Base-by-base conservation (phyloP, 129 eudicot genomes). In the Rutidosis leptorrhynchoides region DNA sequence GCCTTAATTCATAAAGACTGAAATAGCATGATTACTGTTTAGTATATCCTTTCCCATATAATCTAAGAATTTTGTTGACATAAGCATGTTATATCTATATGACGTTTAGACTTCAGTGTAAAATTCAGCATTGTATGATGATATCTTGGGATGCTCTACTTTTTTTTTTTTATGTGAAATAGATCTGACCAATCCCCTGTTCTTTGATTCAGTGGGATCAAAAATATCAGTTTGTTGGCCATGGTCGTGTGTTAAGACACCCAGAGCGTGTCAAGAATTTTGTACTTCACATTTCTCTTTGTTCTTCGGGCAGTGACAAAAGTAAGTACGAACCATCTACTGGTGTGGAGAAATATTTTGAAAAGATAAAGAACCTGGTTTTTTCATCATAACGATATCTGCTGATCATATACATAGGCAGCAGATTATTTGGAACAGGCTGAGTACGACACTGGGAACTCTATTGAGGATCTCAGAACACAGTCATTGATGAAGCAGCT, bases 301-400 rank as follows among this genome's bases (percentile, higher is more conserved):
- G 93, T 89, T 77, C 93, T 89, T 53, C 82, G 96, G 80, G 96
- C 93, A 20, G 93, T 87, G 19, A 90, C 92, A 71, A 90, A 90
- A 69, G 97, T 90, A 73, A 90, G 89, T 71, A 21, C 49, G 2
- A 53, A 2, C 12, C 11, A 10, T 58, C 68, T 33, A 68, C 56
- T 61, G 16, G 2, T 49, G 14, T 49, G 14, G 23, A 27, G 27
- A 24, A 32, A 28, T 55, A 21, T 53, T 20, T 2, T 24, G 7
- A 40, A 12, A 40, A 32, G 14, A 68, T 9, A 19, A 24, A 33
- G 42, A 10, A 19, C 5, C 16, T 23, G 14, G 56, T 60, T 71
- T 17, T 58, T 2, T 9, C 28, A 49, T 10, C 7, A 16, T 8
- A 46, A 23, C 3, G 15, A 28, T 72, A 17, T 63, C 37, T n/a